Conservation (phyloP, 805 yeast genomes). For the Torulaspora indica region DNA sequence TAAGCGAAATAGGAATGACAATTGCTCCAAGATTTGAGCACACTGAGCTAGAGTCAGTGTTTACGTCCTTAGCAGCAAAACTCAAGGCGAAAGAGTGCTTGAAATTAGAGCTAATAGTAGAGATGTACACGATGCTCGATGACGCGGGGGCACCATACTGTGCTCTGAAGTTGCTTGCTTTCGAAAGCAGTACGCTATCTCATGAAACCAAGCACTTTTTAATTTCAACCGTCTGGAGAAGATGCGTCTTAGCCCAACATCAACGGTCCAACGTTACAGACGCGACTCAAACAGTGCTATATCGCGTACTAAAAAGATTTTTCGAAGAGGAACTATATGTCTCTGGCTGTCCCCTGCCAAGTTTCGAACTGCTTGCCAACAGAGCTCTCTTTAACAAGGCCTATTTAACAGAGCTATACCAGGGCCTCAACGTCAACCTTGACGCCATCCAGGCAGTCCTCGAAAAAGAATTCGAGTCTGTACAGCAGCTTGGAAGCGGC, state of each 20-base stretch:
- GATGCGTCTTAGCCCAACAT: slow-evolving; percentile 57
- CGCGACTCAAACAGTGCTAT: slow-evolving; percentile 42
- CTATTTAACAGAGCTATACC: slow-evolving; percentile 20
- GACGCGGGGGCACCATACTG: slow-evolving; percentile 37
- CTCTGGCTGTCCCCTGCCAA: slow-evolving; percentile 33
- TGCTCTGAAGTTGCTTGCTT: slow-evolving; percentile 50
- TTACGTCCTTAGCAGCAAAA: slow-evolving; percentile 24
- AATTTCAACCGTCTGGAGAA: slow-evolving; percentile 50
- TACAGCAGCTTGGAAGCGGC: slow-evolving; percentile 12
- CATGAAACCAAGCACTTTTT: slow-evolving; percentile 34
- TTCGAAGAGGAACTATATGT: slow-evolving; percentile 36
- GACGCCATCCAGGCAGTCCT: slow-evolving; percentile 12
- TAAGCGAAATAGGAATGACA: slow-evolving; percentile 23
- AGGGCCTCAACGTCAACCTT: slow-evolving; percentile 7
- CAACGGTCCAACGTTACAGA: slow-evolving; percentile 41
- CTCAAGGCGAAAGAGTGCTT: slow-evolving; percentile 38
- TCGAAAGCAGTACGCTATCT: slow-evolving; percentile 27
- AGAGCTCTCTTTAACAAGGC: slow-evolving; percentile 14
- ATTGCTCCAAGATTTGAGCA: slow-evolving; percentile 25
- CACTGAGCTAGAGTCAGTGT: slow-evolving; percentile 23
- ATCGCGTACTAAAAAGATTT: slow-evolving; percentile 40
- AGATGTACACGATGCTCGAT: slow-evolving; percentile 46
- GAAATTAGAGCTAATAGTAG: slow-evolving; percentile 45
- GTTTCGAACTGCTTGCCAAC: slow-evolving; percentile 15
- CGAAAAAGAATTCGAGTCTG: slow-evolving; percentile 17